Evolutionary conservation across 345 rosid genomes (phyloP), one percentile per base, ranked within the genome.

Genomic region (Sisymbrium irio): DNA sequence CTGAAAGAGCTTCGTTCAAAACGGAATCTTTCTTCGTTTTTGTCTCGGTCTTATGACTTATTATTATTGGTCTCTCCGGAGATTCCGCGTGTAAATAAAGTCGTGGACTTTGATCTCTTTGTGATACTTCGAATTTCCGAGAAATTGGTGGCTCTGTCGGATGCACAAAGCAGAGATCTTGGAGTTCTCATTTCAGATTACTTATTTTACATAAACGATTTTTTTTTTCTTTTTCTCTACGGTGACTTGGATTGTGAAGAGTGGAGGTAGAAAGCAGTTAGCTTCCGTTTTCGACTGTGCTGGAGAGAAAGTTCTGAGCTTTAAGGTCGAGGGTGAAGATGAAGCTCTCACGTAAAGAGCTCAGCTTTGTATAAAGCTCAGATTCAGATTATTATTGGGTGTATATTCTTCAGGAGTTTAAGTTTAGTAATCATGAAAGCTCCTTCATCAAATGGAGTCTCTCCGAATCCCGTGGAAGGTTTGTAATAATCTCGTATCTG

Each of bases 391-490:
- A 5, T 19, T 32, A 27, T 27, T 39, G 32, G 47, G 13, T 50
- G 3, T 22, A 7, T 22, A 10, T 32, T 40, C 27, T 8, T 39
- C 46, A 6, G 56, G 20, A 32, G 59, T 54, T 54, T 0, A 76
- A 35, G 14, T 61, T 47, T 19, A 73, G 51, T 63, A 58, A 83
- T 61, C 84, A 95, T 95, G 99, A 95, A 91, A 93, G 82, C 72
- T 77, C 80, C 86, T 84, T 90, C 90, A 71, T 67, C 96, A 68
- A 91, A 87, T 89, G 99, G 96, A 25, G 83, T 81, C 49, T 41
- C 86, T 75, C 71, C 91, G 7, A 89, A 81, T 75, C 78, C 87
- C 54, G 79, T 78, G 35, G 97, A 91, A 89, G 99, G 99, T 95
- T 65, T 41, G 80, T 40, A 19, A 19, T 17, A 7, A 7, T 69